These are phyloP conservation scores for Annulohypoxylon nitens DNA, from an alignment of 495 filamentous ascomycete genomes.

Conservation along the genomic window DNA sequence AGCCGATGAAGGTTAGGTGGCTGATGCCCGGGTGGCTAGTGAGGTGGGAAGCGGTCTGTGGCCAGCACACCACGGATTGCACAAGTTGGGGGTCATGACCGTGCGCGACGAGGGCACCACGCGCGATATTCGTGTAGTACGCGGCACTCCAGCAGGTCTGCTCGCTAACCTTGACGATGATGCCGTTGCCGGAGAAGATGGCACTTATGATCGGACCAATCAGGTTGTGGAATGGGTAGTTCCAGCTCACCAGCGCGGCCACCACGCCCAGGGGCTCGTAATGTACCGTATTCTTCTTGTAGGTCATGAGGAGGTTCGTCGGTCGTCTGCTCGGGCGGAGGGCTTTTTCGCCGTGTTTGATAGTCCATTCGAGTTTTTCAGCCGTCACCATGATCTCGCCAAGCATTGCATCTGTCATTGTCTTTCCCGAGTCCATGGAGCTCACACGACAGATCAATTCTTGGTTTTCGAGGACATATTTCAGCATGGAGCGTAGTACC, in stretches of 20 bases:
- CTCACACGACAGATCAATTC: constrained; percentile 86
- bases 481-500: constrained; percentile 85
- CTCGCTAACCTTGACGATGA: constrained; percentile 93
- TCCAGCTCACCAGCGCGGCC: constrained; percentile 94
- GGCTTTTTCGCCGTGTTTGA: constrained; percentile 89
- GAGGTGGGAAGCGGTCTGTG: constrained; percentile 81
- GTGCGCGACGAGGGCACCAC: constrained; percentile 82
- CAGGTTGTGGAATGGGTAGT: constrained; percentile 96
- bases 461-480: constrained; percentile 89
- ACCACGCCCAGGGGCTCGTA: constrained; percentile 97
- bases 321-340: constrained; percentile 78
- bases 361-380: constrained; percentile 95
- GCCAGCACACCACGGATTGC: constrained; percentile 89
- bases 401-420: constrained; percentile 90
- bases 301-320: constrained; percentile 89
- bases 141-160: constrained; percentile 89
- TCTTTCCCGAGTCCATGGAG: constrained; percentile 97
- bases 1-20: constrained; percentile 99
- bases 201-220: constrained; percentile 90
- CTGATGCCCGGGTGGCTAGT: constrained; percentile 86
- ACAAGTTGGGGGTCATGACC: constrained; percentile 87
- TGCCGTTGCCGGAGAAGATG: constrained; percentile 91
- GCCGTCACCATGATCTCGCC: constrained; percentile 94
- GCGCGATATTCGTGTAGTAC: constrained; percentile 83
- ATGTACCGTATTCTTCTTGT: constrained; percentile 91